These are phyloP conservation scores for Saccharomyces eubayanus DNA, from an alignment of 805 yeast species.

Conservation along the genomic window DNA sequence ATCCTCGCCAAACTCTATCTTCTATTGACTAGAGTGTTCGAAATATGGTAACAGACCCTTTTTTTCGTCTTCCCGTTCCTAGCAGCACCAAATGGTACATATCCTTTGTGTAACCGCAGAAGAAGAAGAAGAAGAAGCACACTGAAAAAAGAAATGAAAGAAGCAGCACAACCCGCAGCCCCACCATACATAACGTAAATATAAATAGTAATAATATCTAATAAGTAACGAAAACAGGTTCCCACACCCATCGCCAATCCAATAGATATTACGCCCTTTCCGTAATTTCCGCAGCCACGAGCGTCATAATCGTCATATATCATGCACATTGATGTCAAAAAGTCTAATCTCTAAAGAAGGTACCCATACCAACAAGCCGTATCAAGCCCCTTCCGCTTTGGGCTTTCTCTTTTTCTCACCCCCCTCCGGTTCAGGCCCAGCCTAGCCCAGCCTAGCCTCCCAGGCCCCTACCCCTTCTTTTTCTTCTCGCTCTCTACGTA, in stretches of 20 bases:
- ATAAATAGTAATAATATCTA: neutral
- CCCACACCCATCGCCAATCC: neutral
- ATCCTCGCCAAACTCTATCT: conserved; percentile 26
- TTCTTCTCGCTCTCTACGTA: neutral
- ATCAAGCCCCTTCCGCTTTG: neutral
- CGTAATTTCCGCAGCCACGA: neutral
- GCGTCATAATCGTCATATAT: neutral
- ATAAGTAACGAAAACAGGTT: neutral
- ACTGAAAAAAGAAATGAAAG: neutral
- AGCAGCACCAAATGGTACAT: no score
- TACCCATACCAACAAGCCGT: neutral
- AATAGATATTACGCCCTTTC: neutral
- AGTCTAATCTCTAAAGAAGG: neutral
- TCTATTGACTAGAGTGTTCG: conserved; percentile 28
- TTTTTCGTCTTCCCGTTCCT: neutral
- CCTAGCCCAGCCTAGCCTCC: neutral
- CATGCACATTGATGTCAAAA: neutral
- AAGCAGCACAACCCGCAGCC: no score
- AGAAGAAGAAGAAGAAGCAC: neutral
- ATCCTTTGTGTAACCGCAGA: neutral
- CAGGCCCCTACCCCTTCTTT: neutral
- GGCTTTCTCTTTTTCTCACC: neutral
- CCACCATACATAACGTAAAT: no score
- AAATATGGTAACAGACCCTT: conserved; percentile 20
- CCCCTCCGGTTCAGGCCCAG: neutral